A percentile compares a stretch with the other conserved stretches of the same genome.
Conservation (phyloP, 345 rosid genomes). For the Mercurialis annua region DNA sequence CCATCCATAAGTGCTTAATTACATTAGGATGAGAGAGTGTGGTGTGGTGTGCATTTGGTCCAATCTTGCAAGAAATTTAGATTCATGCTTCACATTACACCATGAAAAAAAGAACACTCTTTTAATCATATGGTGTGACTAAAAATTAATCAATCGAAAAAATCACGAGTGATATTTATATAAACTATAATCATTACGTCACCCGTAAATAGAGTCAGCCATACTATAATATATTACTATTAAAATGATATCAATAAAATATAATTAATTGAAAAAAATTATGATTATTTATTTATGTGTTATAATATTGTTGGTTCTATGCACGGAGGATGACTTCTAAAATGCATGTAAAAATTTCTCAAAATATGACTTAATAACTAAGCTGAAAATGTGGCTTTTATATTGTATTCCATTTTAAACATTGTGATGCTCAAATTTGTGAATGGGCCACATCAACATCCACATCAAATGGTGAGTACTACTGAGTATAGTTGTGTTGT, state of each 20-base stretch:
- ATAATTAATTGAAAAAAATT: too few species aligned
- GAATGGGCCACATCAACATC: constrained; percentile 11
- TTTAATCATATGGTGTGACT: not conserved
- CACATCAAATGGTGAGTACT: constrained; percentile 2
- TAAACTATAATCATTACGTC: too few species aligned
- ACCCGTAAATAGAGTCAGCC: too few species aligned
- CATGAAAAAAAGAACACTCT: not conserved
- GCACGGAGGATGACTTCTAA: too few species aligned
- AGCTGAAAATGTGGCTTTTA: not conserved
- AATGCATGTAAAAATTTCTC: too few species aligned
- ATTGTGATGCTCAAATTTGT: constrained; percentile 8
- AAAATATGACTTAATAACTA: not conserved
- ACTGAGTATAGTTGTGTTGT: constrained; percentile 10
- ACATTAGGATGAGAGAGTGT: not conserved
- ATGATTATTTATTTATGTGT: too few species aligned
- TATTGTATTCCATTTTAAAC: not conserved
- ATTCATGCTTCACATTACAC: not conserved
- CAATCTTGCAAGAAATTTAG: constrained; percentile 1
- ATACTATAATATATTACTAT: too few species aligned
- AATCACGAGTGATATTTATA: too few species aligned
- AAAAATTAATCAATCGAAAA: not conserved
- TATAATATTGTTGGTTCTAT: too few species aligned
- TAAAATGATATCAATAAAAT: too few species aligned
- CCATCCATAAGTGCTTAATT: constrained; percentile 8
- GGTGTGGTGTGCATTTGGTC: not conserved